Evolutionary conservation across 352 stramenopile genomes (phyloP), one percentile per base, ranked within the genome.

Genomic region (Peronospora belbahrii): DNA sequence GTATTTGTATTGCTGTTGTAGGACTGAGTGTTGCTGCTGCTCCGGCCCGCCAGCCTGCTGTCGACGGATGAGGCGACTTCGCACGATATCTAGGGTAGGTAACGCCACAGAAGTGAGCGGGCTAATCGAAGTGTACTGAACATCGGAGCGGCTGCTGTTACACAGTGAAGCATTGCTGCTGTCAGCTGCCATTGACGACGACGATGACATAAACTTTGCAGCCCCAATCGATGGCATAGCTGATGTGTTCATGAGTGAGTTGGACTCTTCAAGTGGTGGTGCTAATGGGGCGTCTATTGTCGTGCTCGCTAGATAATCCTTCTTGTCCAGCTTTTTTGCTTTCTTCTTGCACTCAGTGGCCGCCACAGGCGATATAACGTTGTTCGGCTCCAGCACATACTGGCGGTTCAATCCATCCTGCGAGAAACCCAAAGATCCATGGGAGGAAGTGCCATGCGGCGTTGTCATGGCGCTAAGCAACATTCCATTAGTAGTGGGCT

Each of bases 271-370:
- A 8, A 31, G 64, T 5, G 63, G 46, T 4, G 48, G 56, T 22
- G 56, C n/a, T 22, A 65, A 17, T 4, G 54, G 44, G 14, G 41
- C 37, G 22, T 70, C 40, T 18, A 64, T 58, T 23, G 59, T 55
- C 3, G 58, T 14, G 18, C 25, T 64, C 7, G 51, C 42, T 25
- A 64, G 24, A 18, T 71, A 76, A 25, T 67, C 49, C 33, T 71
- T 78, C 42, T 74, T 77, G 48, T 68, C 57, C 25, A 74, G 49
- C 59, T 82, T 82, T 56, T 84, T 87, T 27, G 67, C 73, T 48
- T 84, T 86, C 62, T 86, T 87, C 47, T 80, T 81, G 42, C 67
- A 65, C 27, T 75, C 74, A 11, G 62, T 76, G 4, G 74, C 72
- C 1, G 72, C 74, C 32, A 82, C 51, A n/a, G 74, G 74, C 11